Evolutionary conservation across 2,329 filamentous ascomycete genomes (phyloP), one percentile per base, ranked within the genome.

Genomic region (Talaromyces sp.): DNA sequence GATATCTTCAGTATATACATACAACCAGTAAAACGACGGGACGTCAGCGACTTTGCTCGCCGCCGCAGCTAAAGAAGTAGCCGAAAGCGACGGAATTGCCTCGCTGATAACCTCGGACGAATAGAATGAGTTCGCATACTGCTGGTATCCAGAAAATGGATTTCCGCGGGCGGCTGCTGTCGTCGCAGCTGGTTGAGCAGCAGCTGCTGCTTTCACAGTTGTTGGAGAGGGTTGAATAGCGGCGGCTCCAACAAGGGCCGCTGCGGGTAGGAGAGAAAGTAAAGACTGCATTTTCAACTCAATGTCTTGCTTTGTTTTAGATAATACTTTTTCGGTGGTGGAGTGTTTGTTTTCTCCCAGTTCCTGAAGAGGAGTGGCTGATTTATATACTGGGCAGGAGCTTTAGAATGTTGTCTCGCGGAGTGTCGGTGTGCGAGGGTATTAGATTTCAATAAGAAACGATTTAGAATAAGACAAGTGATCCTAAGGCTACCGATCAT

Each of bases 61-160:
- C 30, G 77, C 81, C 18, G 83, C 81, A 14, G 81, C 81, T 70
- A 83, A 75, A 28, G 84, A 78, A 4, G 82, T 80, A 9, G 83
- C 61, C 16, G 56, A 83, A 63, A 91, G 74, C 16, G 83, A 84
- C 8, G 88, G 87, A 23, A 90, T 82, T 7, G 88, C 88, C 18
- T 82, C 74, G 40, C 71, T 80, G 60, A 79, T 77, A 40, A 84
- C 78, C 65, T 84, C 81, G 3, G 81, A 81, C 4, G 81, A 76
- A 69, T 84, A 84, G 72, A 81, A 83, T 3, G 80, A 75, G 66
- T 84, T 84, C 33, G 77, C 78, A 63, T 83, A 84, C 54, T 82
- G 76, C 63, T 79, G 74, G 62, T 80, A 78, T 23, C 81, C 81
- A 9, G 73, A 72, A 62, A 83, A 82, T 0, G 81, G 80, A 67